These are phyloP conservation scores for Immersiporthe knoxdaviesiana DNA, from an alignment of 2,329 filamentous ascomycete genomes.

Conservation along the genomic window DNA sequence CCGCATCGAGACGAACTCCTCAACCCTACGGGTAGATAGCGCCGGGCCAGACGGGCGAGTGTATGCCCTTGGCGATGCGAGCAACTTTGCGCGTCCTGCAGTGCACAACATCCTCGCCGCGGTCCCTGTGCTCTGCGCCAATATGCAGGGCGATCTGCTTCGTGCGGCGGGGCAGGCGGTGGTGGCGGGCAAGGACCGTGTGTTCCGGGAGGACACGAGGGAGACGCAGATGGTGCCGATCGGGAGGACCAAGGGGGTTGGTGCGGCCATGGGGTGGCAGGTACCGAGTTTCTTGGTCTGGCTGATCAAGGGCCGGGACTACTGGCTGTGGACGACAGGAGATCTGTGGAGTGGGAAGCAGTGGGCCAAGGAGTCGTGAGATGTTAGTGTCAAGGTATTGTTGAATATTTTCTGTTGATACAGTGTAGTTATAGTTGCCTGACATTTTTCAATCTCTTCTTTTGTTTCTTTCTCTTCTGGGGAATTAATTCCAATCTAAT, in stretches of 20 bases:
- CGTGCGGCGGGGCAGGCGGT: slow-evolving; percentile 37
- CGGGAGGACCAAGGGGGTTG: slow-evolving; percentile 49
- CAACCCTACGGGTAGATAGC: slow-evolving; percentile 41
- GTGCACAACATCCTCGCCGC: slow-evolving; percentile 47
- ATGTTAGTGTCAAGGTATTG: background rate
- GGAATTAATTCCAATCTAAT: background rate
- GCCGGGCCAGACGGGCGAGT: slow-evolving; percentile 38
- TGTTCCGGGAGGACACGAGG: slow-evolving; percentile 47
- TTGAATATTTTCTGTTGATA: background rate
- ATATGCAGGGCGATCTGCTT: slow-evolving; percentile 54
- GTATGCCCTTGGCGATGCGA: slow-evolving; percentile 52
- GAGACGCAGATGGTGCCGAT: slow-evolving; percentile 54
- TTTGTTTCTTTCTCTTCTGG: too few species aligned
- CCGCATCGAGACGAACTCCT: slow-evolving; percentile 42
- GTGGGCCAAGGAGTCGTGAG: slow-evolving; percentile 47
- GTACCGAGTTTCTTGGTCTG: slow-evolving; percentile 51
- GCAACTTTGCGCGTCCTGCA: slow-evolving; percentile 44
- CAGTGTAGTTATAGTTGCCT: too few species aligned
- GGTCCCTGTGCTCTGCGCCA: slow-evolving; percentile 49
- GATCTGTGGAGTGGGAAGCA: slow-evolving; percentile 55
- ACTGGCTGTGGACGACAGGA: slow-evolving; percentile 54
- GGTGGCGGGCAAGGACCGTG: slow-evolving; percentile 36
- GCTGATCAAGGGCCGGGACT: slow-evolving; percentile 54
- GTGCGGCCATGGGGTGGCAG: slow-evolving; percentile 46
- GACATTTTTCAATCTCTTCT: too few species aligned